These are phyloP conservation scores for Colletotrichum acutatum DNA, from an alignment of 2,329 filamentous ascomycete species.

Conservation along the genomic window DNA sequence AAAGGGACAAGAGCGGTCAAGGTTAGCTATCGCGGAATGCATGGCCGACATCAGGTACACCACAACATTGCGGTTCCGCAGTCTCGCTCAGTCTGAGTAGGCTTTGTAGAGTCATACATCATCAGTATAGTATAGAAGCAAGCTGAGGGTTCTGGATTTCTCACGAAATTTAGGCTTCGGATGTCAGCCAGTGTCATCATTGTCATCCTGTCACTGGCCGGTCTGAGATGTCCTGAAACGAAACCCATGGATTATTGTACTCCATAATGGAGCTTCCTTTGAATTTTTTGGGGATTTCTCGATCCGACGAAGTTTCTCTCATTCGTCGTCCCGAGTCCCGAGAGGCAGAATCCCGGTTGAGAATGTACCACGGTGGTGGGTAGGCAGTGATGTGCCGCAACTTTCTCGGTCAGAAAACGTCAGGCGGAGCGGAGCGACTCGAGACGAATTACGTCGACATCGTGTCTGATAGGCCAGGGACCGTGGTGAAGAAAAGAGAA, in stretches of 20 bases:
- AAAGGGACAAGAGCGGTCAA: neutral
- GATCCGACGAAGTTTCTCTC: neutral
- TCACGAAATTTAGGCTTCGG: neutral
- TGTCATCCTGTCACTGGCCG: conserved; percentile 5
- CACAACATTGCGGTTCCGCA: conserved; percentile 2
- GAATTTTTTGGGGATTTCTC: neutral
- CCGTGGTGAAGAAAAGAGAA: neutral
- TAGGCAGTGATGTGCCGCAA: neutral
- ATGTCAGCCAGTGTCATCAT: neutral
- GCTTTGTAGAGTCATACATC: conserved; percentile 13
- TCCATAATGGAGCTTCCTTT: neutral
- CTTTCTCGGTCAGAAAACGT: conserved; percentile 15
- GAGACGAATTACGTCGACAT: conserved; percentile 20
- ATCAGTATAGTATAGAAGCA: neutral
- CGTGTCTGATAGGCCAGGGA: neutral
- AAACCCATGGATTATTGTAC: neutral
- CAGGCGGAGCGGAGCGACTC: conserved; percentile 6
- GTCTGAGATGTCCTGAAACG: neutral
- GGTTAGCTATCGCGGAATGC: neutral
- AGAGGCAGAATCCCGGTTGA: neutral
- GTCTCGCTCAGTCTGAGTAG: neutral
- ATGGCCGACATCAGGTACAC: neutral
- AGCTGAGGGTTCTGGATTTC: neutral
- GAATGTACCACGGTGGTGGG: neutral
- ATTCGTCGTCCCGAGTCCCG: neutral